Conservation (phyloP, 1,284 basidiomycete genomes). For the Malassezia equina region DNA sequence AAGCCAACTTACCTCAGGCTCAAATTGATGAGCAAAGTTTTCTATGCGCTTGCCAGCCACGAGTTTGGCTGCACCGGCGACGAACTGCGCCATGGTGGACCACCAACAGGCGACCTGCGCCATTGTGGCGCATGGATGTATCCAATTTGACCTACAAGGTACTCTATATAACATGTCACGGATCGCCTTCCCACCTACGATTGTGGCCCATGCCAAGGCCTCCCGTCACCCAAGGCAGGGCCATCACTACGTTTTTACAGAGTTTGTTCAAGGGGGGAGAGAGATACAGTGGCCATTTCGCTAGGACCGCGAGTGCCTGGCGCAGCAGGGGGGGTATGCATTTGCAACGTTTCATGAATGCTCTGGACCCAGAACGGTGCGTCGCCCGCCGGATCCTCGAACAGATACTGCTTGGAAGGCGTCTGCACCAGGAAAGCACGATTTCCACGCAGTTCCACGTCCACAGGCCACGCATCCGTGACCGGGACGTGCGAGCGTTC, state of each 20-base stretch:
- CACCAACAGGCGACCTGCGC: not conserved
- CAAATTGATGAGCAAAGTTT: slow-evolving; percentile 4
- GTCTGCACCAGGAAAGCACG: slow-evolving; percentile 12
- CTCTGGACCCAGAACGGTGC: slow-evolving; percentile 24
- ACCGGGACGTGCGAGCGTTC: not conserved
- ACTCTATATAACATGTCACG: no score
- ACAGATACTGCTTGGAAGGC: slow-evolving; percentile 23
- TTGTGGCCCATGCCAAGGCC: no score
- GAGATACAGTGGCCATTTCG: not conserved
- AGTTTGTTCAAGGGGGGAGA: not conserved
- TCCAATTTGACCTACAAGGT: not conserved
- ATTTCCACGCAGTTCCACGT: slow-evolving; percentile 3
- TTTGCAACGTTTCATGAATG: slow-evolving; percentile 23
- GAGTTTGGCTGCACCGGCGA: not conserved
- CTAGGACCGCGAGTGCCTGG: not conserved
- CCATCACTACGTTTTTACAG: not conserved
- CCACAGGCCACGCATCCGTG: not conserved
- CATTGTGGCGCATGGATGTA: not conserved
- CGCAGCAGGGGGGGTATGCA: not conserved
- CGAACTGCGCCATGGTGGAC: slow-evolving; percentile 3
- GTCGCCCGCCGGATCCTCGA: slow-evolving; percentile 36
- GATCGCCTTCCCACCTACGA: no score
- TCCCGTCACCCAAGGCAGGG: no score
- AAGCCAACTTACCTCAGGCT: slow-evolving; percentile 11
- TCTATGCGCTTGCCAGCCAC: slow-evolving; percentile 1